Evolutionary conservation across 345 rosid genomes (phyloP).

Genomic region (Salix exigua): DNA sequence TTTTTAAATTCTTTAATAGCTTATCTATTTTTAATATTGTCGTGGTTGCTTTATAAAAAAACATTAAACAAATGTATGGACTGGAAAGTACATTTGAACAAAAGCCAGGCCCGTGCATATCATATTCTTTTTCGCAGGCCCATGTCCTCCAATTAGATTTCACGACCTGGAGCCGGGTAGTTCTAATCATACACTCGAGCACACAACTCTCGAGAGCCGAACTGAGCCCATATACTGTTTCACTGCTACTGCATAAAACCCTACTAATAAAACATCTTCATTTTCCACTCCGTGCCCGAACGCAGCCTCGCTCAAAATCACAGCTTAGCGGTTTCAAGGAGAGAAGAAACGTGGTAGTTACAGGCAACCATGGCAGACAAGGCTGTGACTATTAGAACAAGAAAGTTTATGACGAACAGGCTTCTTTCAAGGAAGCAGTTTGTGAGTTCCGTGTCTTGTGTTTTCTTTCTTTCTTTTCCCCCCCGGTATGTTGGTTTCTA

Average conservation of each 20-base stretch:
- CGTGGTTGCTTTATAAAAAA: too few relatives aligned
- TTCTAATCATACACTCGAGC: not conserved
- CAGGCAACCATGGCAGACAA: conserved; percentile 43
- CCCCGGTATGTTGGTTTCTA: not conserved
- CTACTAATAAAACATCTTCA: not conserved
- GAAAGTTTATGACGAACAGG: conserved; percentile 58
- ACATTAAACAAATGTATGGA: not conserved
- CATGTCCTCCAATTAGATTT: not conserved
- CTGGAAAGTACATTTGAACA: not conserved
- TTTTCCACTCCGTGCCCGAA: not conserved
- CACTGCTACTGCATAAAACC: not conserved
- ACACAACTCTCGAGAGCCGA: not conserved
- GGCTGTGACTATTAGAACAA: conserved; percentile 45
- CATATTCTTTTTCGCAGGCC: not conserved
- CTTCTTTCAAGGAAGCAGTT: conserved; percentile 55
- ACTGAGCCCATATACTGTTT: not conserved
- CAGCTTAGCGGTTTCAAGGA: not conserved
- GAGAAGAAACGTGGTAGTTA: not conserved
- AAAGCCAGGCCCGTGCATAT: not conserved
- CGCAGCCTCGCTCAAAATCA: not conserved
- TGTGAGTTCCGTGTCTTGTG: conserved; percentile 19
- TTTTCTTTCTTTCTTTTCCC: not conserved
- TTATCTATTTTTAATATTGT: too few relatives aligned
- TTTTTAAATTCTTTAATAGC: too few relatives aligned
- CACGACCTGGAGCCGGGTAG: not conserved